Evolutionary conservation across 306 rosid species (phyloP).

Genomic region (Comarum palustre): DNA sequence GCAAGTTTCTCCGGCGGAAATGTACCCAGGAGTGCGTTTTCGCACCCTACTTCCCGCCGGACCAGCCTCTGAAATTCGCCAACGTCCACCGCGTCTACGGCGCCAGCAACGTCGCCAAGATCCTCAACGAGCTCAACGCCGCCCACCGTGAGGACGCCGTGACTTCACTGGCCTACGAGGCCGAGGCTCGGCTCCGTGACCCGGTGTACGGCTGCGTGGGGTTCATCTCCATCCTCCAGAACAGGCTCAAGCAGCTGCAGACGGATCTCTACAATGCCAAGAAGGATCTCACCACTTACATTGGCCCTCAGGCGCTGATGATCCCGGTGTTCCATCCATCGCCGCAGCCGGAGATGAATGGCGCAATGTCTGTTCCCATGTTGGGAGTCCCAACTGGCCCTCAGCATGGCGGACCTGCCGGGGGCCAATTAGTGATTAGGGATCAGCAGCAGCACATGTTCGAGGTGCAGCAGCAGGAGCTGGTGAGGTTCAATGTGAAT

Average conservation of each 20-base stretch:
- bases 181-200: conserved; percentile 71
- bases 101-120: conserved; percentile 82
- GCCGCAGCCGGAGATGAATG: conserved; percentile 12
- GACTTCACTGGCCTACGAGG: conserved; percentile 76
- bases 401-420: neutral
- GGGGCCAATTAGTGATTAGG: conserved; percentile 47
- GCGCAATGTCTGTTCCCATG: conserved; percentile 13
- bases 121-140: conserved; percentile 62
- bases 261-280: conserved; percentile 54
- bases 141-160: conserved; percentile 78
- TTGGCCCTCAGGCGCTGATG: conserved; percentile 63
- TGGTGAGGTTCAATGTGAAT: conserved; percentile 44
- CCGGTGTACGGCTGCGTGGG: conserved; percentile 92
- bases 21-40: conserved; percentile 92
- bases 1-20: conserved; percentile 71
- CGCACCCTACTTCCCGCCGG: conserved; percentile 93
- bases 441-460: conserved; percentile 42
- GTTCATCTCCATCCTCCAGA: conserved; percentile 70
- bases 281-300: conserved; percentile 61
- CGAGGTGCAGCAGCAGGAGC: conserved; percentile 56
- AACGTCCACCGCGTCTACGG: conserved; percentile 87
- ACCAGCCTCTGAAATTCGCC: conserved; percentile 75
- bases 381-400: conserved; percentile 19
- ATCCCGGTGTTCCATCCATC: conserved; percentile 27
- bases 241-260: conserved; percentile 53